Percentiles rank a stretch among this genome's conserved stretches.
Evolutionary conservation across 2,329 filamentous ascomycete species (phyloP).

Genomic region (Hypoxylon sp.): DNA sequence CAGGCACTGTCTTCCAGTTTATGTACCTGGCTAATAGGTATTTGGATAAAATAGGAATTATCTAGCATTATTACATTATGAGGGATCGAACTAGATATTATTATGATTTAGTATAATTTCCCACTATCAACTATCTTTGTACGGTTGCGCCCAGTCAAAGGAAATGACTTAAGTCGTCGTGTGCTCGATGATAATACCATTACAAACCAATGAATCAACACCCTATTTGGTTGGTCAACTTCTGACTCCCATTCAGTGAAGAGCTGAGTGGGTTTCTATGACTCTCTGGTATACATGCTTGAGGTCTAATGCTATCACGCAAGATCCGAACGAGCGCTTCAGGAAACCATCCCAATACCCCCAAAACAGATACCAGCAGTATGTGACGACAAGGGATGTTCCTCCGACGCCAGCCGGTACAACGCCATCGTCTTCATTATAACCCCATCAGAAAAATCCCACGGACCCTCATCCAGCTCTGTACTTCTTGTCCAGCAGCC

Average conservation of each 20-base stretch:
- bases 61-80: neutral
- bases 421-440: slow-evolving; percentile 26
- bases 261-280: slow-evolving; percentile 24
- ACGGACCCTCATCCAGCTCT: neutral
- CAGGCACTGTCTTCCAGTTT: neutral
- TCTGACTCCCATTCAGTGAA: slow-evolving; percentile 5
- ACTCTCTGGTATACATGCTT: slow-evolving; percentile 11
- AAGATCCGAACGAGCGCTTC: slow-evolving; percentile 10
- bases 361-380: slow-evolving; percentile 13
- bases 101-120: neutral
- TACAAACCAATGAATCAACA: neutral
- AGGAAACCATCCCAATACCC: slow-evolving; percentile 20
- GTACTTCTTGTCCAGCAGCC: slow-evolving; percentile 12
- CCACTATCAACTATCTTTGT: neutral
- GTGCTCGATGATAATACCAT: neutral
- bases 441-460: slow-evolving; percentile 8
- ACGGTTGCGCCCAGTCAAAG: neutral
- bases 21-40: neutral
- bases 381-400: slow-evolving; percentile 27
- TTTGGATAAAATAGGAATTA: neutral
- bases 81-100: neutral
- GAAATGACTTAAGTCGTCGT: neutral
- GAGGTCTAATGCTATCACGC: slow-evolving; percentile 12
- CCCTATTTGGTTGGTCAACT: slow-evolving; percentile 1
- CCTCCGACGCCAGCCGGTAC: slow-evolving; percentile 18